Percentiles rank a stretch among this genome's conserved stretches.
Evolutionary conservation across 352 stramenopile species (phyloP).

Genomic region (Globisporangium spiculum): DNA sequence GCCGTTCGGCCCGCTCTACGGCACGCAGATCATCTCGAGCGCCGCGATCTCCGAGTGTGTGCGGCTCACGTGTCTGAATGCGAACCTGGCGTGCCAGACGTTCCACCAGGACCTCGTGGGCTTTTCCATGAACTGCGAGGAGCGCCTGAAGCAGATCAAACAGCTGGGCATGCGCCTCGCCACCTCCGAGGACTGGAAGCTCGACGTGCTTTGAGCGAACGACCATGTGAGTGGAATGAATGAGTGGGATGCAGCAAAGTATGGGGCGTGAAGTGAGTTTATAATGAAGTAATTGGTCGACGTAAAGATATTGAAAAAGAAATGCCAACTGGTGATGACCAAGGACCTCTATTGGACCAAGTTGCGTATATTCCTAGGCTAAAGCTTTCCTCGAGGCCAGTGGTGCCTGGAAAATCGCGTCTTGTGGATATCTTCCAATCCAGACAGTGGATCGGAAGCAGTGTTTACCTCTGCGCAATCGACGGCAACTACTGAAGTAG

Average conservation of each 20-base stretch:
- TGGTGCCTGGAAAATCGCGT: not conserved
- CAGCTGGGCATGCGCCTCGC: conserved; percentile 65
- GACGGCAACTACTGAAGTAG: too few relatives aligned
- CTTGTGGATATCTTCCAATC: not conserved
- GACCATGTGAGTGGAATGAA: not conserved
- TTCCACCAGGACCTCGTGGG: conserved; percentile 83
- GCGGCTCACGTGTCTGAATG: conserved; percentile 76
- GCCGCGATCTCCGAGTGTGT: conserved; percentile 63
- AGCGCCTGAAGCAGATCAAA: conserved; percentile 87
- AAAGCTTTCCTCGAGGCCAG: not conserved
- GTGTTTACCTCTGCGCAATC: too few relatives aligned
- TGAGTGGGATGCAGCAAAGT: not conserved
- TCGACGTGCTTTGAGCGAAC: conserved; percentile 16
- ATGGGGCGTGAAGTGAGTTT: too few relatives aligned
- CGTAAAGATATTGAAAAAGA: not conserved
- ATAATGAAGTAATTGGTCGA: not conserved
- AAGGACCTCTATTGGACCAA: not conserved
- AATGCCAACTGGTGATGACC: not conserved
- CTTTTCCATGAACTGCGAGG: conserved; percentile 77
- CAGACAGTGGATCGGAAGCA: not conserved
- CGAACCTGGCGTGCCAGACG: conserved; percentile 78
- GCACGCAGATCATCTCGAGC: conserved; percentile 67
- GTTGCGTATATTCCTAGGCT: not conserved
- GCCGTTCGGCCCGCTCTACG: conserved; percentile 74
- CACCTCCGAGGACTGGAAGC: conserved; percentile 52